Percentiles rank a stretch among this genome's conserved stretches.
Evolutionary conservation across 345 rosid species (phyloP).

Genomic region (Microthlaspi erraticum): DNA sequence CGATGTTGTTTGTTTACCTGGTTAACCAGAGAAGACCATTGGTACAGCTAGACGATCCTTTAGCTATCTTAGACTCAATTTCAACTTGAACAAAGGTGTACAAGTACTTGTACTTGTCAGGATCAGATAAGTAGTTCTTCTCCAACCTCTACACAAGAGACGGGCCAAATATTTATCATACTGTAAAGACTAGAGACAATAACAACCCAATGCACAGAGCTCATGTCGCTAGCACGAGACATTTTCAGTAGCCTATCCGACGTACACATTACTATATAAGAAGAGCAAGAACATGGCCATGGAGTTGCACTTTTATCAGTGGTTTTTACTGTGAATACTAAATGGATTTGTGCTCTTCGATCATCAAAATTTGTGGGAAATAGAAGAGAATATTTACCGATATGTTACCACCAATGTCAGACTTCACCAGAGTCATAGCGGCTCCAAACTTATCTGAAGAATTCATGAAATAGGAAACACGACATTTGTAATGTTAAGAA

Average conservation of each 20-base stretch:
- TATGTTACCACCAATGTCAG: conserved; percentile 90
- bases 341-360: conserved; percentile 5
- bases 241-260: conserved; percentile 7
- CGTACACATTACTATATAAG: conserved; percentile 11
- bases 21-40: conserved; percentile 98
- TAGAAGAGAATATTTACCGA: conserved; percentile 54
- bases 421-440: conserved; percentile 86
- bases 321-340: not conserved
- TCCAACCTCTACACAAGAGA: conserved; percentile 78
- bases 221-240: not conserved
- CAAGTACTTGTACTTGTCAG: conserved; percentile 63
- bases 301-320: conserved; percentile 1
- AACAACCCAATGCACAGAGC: conserved; percentile 19
- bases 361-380: not conserved
- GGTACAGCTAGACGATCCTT: conserved; percentile 89
- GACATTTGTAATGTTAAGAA: not conserved
- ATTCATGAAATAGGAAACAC: conserved; percentile 15
- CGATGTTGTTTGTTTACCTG: conserved; percentile 50
- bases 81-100: conserved; percentile 83
- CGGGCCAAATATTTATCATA: not conserved
- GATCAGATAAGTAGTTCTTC: conserved; percentile 67
- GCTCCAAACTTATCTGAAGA: conserved; percentile 88
- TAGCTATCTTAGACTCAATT: conserved; percentile 76
- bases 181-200: conserved; percentile 6
- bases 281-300: not conserved